Evolutionary conservation across 2,329 filamentous ascomycete species (phyloP), one percentile per base, ranked within the genome.

Genomic region (Fusarium sp.): DNA sequence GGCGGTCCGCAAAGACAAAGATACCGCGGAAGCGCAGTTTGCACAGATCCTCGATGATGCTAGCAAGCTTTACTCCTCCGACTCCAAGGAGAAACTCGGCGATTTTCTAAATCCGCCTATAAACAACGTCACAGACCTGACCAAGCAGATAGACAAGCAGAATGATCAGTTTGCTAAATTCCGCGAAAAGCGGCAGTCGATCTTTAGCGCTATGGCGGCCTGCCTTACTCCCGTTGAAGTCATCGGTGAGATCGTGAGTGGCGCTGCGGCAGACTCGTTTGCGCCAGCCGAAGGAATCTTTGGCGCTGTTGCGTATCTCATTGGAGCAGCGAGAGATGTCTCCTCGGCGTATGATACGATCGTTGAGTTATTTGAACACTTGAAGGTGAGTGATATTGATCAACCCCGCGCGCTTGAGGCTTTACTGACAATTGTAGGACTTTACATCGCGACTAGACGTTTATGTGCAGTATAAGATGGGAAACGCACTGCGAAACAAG

Each of bases 341-440:
- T 85, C 83, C 1, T 74, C 81, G 1, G 80, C 80, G 13, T 86
- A 87, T 53, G 83, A 87, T 71, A 80, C 81, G 11, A 86, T 87
- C 12, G 71, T 83, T 6, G 83, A 84, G 51, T 73, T 87, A 30
- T 84, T 87, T 73, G 80, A 80, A 16, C 80, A 81, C 36, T 73
- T 86, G 16, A 80, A 83, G 70, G 81, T 81, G 64, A 65, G 74
- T 55, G 28, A 50, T 53, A 54, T 57, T 31, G 35, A 26, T 13
- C 33, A 62, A 65, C 74, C 74, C 65, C 74, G 65, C 74, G 63
- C 74, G 65, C 74, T 54, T 51, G 35, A 65, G 18, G n/a, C 33
- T 22, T 16, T 33, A 48, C 36, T 68, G 51, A 66, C 45, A 12
- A 36, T 59, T 54, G 12, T 30, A 83, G 80, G 83, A 85, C 71